Evolutionary conservation across 2,329 filamentous ascomycete genomes (phyloP).

Genomic region (Pseudocercospora fijiensis): DNA sequence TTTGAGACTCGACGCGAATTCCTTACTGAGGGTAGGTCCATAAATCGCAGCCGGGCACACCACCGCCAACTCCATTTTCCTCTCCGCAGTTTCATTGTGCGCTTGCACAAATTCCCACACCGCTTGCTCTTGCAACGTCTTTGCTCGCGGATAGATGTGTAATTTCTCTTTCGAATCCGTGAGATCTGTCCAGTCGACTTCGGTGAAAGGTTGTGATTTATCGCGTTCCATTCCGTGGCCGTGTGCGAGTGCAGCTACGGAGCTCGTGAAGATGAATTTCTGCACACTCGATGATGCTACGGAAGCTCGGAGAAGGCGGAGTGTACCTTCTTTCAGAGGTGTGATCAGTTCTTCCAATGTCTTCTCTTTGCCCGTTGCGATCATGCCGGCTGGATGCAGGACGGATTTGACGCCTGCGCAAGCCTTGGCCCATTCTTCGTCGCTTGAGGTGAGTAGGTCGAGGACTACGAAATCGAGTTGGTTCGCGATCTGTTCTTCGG

Average conservation of each 20-base stretch:
- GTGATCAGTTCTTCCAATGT: constrained; percentile 17
- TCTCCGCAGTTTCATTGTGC: neutral
- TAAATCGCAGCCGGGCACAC: constrained; percentile 21
- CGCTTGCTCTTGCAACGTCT: constrained; percentile 23
- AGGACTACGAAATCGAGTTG: constrained; percentile 18
- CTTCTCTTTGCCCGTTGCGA: constrained; percentile 25
- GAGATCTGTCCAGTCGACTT: constrained; percentile 25
- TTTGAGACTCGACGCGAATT: constrained; percentile 21
- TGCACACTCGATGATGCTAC: constrained; percentile 16
- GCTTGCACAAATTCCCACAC: constrained; percentile 19
- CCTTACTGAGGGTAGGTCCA: constrained; percentile 20
- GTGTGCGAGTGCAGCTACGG: constrained; percentile 21
- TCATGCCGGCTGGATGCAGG: constrained; percentile 21
- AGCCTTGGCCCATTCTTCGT: constrained; percentile 19
- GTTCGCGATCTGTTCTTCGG: constrained; percentile 12
- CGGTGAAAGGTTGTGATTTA: constrained; percentile 20
- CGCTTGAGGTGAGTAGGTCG: constrained; percentile 16
- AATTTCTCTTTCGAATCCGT: constrained; percentile 22
- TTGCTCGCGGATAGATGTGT: constrained; percentile 23
- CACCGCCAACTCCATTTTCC: constrained; percentile 15
- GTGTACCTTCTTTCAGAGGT: constrained; percentile 17
- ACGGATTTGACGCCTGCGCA: constrained; percentile 17
- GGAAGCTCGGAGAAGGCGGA: constrained; percentile 16
- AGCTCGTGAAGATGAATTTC: constrained; percentile 22
- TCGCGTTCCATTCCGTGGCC: constrained; percentile 18